Base-by-base conservation (phyloP, 352 stramenopile species). In the Albugo candida region DNA sequence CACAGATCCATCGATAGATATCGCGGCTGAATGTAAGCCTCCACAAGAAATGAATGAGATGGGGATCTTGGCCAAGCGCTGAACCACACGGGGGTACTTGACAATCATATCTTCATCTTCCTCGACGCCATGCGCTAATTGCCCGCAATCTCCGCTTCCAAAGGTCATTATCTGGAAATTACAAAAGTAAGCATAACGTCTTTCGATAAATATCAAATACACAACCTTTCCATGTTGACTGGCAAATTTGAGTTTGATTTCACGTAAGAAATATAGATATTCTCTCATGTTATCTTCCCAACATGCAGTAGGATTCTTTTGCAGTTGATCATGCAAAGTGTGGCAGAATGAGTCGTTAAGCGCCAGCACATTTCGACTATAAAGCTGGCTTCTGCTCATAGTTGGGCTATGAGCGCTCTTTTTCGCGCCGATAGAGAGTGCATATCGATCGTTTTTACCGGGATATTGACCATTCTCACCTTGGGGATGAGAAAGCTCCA, bases 61-160 rank as follows among this genome's bases (percentile, higher is more conserved):
- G 34, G 54, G 41, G 16, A 69, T 51, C 38, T 66, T 67, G 2
- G 47, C 12, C 2, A 92, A 55, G 6, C 62, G 47, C 46, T 44
- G 35, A 13, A 91, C 54, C 3, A 74, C 54, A 1, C 70, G 65
- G n/a, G 78, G 77, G 47, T 69, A 84, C 48, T 67, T 67, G 49
- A 79, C 68, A 54, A 83, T 84, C 35, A 95, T 63, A 45, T 88
- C 64, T 12, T 70, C 63, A 18, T 86, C 67, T 12, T 85, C 70
- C 1, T 91, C 65, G 8, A 88, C 77, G n/a, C 75, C 69, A 58
- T 95, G 83, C 31, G 81, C 92, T n/a, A 97, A 54, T 47, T 97
- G 88, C 13, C 76, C 83, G 53, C 81, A 93, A 56, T 97, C 88
- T n/a, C 87, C 88, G 44, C 64, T 85, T 31, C 88, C 88, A 49